Evolutionary conservation across 208 protist species (phyloP), one percentile per base, ranked within the genome.

Genomic region (Wallacemonas sp.): DNA sequence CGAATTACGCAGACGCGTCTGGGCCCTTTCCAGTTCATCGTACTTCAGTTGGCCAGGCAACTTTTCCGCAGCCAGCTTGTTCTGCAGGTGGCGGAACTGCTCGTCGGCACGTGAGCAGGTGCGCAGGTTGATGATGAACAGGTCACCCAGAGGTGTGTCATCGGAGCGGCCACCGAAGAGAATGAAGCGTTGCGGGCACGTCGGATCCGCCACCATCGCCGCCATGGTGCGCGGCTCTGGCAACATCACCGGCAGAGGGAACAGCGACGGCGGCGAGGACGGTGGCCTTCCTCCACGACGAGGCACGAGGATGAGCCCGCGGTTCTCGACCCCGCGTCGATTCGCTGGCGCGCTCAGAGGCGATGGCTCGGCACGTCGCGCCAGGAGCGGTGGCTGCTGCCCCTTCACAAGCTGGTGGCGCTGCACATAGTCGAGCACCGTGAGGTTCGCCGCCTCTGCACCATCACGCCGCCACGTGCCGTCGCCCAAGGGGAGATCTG

Each of bases 151-250:
- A 26, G 78, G 63, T 8, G 77, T 70, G 63, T 91, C 81, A 32
- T 76, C 78, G 8, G 50, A 64, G 39, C 84, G 81, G 54, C 84
- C 84, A 25, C 84, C 81, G 61, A 77, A 76, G 31, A 91, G 57
- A 55, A 87, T 87, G 39, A 91, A 87, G 46, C 81, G 78, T 29
- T 52, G 57, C 3, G 70, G 68, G 1, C 57, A 67, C 18, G 61
- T 65, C 1, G 84, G 84, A 59, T 91, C 81, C 0, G 41, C 59
- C 16, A 64, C 80, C 72, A 91, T 72, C 1, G 72, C 69, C 8
- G 78, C 81, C 84, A 91, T 91, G 18, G 84, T 91, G 10, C 84
- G 84, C 16, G 72, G 80, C 39, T 84, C 75, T 5, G 74, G 74
- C 0, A 59, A n/a, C 5, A 74, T 59, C 2, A 68, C 57, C 2